Percentiles rank a stretch among this genome's conserved stretches.
Evolutionary conservation across 2,329 filamentous ascomycete species (phyloP).

Genomic region (Alternaria ethzedia): DNA sequence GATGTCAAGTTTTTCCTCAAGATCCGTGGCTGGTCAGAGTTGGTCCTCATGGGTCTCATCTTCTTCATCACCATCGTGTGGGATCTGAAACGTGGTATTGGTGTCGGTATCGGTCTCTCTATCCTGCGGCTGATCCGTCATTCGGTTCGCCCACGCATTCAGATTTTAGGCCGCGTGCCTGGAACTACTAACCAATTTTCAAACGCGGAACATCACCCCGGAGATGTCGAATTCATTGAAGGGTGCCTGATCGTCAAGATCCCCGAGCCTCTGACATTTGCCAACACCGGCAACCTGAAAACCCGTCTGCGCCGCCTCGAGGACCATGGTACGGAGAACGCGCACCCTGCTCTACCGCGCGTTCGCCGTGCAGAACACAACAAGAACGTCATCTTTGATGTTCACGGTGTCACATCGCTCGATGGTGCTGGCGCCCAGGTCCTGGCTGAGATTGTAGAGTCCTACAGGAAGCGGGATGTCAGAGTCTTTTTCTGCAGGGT

Average conservation of each 20-base stretch:
- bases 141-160: slow-evolving; percentile 89
- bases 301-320: slow-evolving; percentile 82
- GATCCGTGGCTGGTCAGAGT: slow-evolving; percentile 85
- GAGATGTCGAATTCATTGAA: slow-evolving; percentile 84
- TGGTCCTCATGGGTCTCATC: slow-evolving; percentile 87
- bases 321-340: slow-evolving; percentile 82
- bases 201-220: slow-evolving; percentile 77
- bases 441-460: slow-evolving; percentile 82
- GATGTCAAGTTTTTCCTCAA: slow-evolving; percentile 88
- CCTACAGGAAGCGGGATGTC: slow-evolving; percentile 78
- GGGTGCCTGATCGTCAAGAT: slow-evolving; percentile 97
- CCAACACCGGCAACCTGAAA: slow-evolving; percentile 93
- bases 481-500: slow-evolving; percentile 75
- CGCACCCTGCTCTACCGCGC: slow-evolving; percentile 86
- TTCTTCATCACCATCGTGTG: slow-evolving; percentile 94
- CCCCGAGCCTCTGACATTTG: slow-evolving; percentile 93
- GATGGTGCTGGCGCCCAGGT: slow-evolving; percentile 95
- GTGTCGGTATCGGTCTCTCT: slow-evolving; percentile 89
- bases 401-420: slow-evolving; percentile 94
- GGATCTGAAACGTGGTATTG: slow-evolving; percentile 91
- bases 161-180: slow-evolving; percentile 89
- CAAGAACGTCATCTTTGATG: slow-evolving; percentile 92
- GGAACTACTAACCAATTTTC: slow-evolving; percentile 80
- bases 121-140: slow-evolving; percentile 89
- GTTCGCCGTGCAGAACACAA: slow-evolving; percentile 81